Percentiles rank a stretch among this genome's conserved stretches.
phyloP scores from a whole-genome alignment of 768 basidiomycete species.

The Phlebiopsis flavidoalba region DNA sequence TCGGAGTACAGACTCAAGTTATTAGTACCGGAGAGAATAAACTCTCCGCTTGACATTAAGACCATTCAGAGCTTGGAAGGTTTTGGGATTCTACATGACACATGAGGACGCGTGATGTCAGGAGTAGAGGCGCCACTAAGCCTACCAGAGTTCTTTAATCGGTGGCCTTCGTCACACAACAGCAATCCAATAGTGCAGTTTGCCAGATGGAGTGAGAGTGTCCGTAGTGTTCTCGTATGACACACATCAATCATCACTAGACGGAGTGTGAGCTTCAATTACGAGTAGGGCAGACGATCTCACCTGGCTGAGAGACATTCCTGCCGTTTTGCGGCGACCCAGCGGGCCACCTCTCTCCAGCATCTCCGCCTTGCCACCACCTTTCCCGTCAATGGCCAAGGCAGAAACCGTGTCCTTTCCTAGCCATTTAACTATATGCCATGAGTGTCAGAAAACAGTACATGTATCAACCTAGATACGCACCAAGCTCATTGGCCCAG shows the following conservation, averaged over 20 bases:
- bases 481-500: conserved; percentile 96
- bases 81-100: conserved; percentile 64
- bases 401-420: conserved; percentile 80
- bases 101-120: neutral
- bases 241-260: conserved; percentile 96
- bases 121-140: conserved; percentile 9
- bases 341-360: conserved; percentile 76
- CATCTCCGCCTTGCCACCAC: conserved; percentile 78
- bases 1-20: no score
- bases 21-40: conserved; percentile 88
- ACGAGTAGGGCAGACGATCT: conserved; percentile 9
- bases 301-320: conserved; percentile 89
- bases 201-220: conserved; percentile 69
- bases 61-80: conserved; percentile 77
- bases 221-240: conserved; percentile 95
- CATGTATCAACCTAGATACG: conserved; percentile 17
- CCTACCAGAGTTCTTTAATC: conserved; percentile 91
- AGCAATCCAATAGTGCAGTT: conserved; percentile 83
- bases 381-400: conserved; percentile 89
- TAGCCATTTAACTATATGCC: conserved; percentile 85
- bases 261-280: neutral
- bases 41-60: conserved; percentile 88
- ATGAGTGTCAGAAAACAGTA: neutral
- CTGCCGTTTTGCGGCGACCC: conserved; percentile 88
- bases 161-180: conserved; percentile 96